Base-by-base conservation (phyloP, 768 basidiomycete genomes). In the Omphalotus guepiniiformis region DNA sequence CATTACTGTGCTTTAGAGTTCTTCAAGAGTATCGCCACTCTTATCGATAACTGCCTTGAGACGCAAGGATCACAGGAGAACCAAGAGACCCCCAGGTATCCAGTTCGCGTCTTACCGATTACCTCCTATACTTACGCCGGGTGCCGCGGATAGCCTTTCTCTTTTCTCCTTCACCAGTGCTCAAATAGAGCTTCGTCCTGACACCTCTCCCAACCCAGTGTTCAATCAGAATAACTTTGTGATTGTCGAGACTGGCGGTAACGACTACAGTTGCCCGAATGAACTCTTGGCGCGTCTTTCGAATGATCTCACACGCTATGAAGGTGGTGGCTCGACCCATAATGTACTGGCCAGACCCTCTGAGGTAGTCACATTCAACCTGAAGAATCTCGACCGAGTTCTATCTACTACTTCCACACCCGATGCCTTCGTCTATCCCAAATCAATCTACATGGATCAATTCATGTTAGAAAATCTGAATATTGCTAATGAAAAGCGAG, bases 391-490 rank as follows among this genome's bases (percentile, higher is more conserved):
- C 32, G 43, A 15, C 42, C 54, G 2, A 49, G 41, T 6, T 25
- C 59, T 11, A 44, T 37, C 51, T 21, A 51, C 55, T 25, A 67
- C 63, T 51, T 49, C 63, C 2, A 54, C 63, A 2, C 53, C 62
- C 1, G 70, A 74, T 30, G 65, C 68, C 2, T 83, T 90, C 53
- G 62, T 59, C 12, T 92, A 76, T 54, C 88, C 88, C 2, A 78
- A 75, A 53, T 67, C 70, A 16, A 68, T 92, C 39, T 88, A 79
- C 59, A 67, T 91, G 38, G 89, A 92, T 58, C 78, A 81, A 42
- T 92, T 88, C 54, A 53, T 90, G 52, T 70, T 70, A 40, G 71
- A 74, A 41, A 88, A 86, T 34, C 54, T 77, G 3, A 70, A 71
- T n/a, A 23, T 74, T 15, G 64, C 68, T 2, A 66, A 63, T 12